phyloP scores from a whole-genome alignment of 208 protist genomes.

The Leishmania lainsoni region DNA sequence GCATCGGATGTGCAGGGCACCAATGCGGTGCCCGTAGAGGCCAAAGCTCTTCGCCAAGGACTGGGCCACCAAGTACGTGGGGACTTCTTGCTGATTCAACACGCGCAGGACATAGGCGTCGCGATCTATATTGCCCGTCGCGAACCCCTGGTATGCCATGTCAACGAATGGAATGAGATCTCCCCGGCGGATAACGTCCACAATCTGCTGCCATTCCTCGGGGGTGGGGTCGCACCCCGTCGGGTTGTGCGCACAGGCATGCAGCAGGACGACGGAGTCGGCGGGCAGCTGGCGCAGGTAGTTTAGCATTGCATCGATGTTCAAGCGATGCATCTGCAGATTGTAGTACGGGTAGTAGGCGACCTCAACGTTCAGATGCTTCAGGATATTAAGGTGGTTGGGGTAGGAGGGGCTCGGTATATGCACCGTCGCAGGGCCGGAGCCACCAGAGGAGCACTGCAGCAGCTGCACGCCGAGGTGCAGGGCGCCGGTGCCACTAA shows the following conservation, averaged over 20 bases:
- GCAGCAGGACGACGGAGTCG: conserved; percentile 93
- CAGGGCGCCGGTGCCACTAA: conserved; percentile 85
- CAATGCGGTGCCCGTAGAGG: conserved; percentile 96
- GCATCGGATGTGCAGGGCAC: conserved; percentile 87
- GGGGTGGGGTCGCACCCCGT: conserved; percentile 96
- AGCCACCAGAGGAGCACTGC: conserved; percentile 24
- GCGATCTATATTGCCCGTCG: conserved; percentile 91
- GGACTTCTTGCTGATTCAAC: conserved; percentile 50
- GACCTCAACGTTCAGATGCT: conserved; percentile 42
- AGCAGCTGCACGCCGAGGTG: conserved; percentile 73
- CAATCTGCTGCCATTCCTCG: conserved; percentile 93
- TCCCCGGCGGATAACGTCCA: conserved; percentile 66
- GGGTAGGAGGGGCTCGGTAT: conserved; percentile 72
- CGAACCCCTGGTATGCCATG: conserved; percentile 96
- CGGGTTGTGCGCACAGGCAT: conserved; percentile 98
- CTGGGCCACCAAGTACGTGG: conserved; percentile 89
- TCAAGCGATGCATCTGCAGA: conserved; percentile 53
- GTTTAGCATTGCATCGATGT: conserved; percentile 73
- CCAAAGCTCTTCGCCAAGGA: conserved; percentile 98
- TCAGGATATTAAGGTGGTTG: conserved; percentile 81
- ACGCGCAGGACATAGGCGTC: conserved; percentile 88
- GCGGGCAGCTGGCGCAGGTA: conserved; percentile 61
- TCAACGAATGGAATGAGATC: conserved; percentile 94
- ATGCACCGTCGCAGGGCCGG: conserved; percentile 36
- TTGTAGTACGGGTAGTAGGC: conserved; percentile 80